Base-by-base conservation (phyloP, 352 stramenopile genomes). In the Pythium guiyangense region DNA sequence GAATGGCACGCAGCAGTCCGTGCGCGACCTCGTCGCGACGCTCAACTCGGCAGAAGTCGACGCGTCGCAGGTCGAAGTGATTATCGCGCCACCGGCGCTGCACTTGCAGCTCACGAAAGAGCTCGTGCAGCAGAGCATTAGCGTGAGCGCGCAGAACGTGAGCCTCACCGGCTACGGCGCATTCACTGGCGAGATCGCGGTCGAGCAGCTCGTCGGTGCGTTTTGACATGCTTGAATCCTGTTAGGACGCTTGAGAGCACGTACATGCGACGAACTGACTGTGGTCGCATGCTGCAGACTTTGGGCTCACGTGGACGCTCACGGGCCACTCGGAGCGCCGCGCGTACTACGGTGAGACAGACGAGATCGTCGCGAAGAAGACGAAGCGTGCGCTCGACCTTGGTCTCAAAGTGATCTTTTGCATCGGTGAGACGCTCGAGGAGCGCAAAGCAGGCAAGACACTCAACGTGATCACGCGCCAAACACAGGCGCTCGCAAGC, bases 351-450 rank as follows among this genome's bases (percentile, higher is more conserved):
- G 76, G 70, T 89, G 83, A 98, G 70, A 92, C 79, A 35, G 91
- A 98, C 61, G 77, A 96, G 60, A 74, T 96, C 54, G 96, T 98
- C 66, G 97, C 97, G 58, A 79, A 85, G 59, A 97, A 98, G 83
- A 96, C 93, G 54, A 96, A 94, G 72, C 72, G 88, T 29, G 94
- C 92, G 35, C 66, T 97, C 2, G 79, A 88, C 57, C 67, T 96
- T 26, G 96, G 90, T 4, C 72, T 98, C 37, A 88, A 86, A 45
- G 86, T 96, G 46, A 98, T 99, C 74, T 94, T 99, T 64, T 99
- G 96, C 65, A 98, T 99, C 66, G 96, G 96, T 37, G 96, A 99
- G 79, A 97, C 86, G 53, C 79, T 98, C 37, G 83, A 95, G 37
- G 66, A 98, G 59, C 82, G 94, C 47, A 70, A 98, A 59, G 78